Evolutionary conservation across 148 eudicot species (phyloP).

Genomic region (Limonium bicolor): DNA sequence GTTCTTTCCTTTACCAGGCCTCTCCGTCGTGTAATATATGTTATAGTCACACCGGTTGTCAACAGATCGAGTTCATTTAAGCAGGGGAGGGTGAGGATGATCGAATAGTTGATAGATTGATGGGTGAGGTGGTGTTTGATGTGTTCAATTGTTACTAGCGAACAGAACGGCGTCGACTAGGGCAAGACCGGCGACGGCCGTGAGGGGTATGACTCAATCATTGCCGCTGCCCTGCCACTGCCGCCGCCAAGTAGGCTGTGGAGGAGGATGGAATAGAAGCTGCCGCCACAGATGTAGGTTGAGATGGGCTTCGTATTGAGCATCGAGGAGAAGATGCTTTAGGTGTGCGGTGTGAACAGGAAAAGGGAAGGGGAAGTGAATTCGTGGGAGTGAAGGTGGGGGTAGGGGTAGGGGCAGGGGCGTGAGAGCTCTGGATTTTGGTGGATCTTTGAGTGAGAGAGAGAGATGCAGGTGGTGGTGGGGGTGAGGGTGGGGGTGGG

Average conservation of each 20-base stretch:
- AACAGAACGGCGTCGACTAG: conserved; percentile 46
- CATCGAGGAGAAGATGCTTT: conserved; percentile 12
- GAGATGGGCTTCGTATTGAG: conserved; percentile 11
- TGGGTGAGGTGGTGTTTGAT: neutral
- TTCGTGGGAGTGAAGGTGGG: neutral
- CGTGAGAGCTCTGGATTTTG: too few relatives aligned
- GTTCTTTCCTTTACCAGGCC: neutral
- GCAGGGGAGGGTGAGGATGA: neutral
- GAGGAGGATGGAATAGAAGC: conserved; percentile 8
- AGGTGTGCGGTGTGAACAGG: conserved; percentile 1
- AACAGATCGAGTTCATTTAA: conserved; percentile 9
- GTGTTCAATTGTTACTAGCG: conserved; percentile 11
- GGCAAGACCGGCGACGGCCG: conserved; percentile 58
- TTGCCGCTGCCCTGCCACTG: conserved; percentile 18
- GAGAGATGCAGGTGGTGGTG: too few relatives aligned
- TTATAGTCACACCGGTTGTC: conserved; percentile 7
- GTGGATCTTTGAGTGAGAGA: too few relatives aligned
- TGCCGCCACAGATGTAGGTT: conserved; percentile 17
- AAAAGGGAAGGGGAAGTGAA: conserved; percentile 4
- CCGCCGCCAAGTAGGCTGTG: conserved; percentile 11
- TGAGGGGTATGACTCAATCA: conserved; percentile 28
- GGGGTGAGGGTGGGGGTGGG: too few relatives aligned
- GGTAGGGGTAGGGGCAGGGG: too few relatives aligned
- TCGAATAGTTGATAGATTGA: neutral
- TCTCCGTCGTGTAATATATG: neutral